A percentile compares a stretch with the other conserved stretches of the same genome.
Evolutionary conservation across 2,329 filamentous ascomycete genomes (phyloP).

Genomic region (Tolypocladium ovalisporum): DNA sequence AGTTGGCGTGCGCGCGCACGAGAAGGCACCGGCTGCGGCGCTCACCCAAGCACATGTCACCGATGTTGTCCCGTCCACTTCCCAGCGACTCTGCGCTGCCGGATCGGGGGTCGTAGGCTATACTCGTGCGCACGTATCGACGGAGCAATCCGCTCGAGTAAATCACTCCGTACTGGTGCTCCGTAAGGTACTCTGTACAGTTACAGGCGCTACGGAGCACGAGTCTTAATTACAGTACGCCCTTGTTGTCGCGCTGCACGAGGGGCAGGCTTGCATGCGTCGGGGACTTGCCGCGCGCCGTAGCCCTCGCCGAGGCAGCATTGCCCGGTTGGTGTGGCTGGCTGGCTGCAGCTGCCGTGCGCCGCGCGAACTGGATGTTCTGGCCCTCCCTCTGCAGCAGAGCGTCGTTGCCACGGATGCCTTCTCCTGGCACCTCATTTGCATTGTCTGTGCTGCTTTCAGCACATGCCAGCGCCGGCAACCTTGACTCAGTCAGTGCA

Average conservation of each 20-base stretch:
- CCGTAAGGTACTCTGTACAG: neutral
- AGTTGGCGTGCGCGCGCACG: too few species aligned
- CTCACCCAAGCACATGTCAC: neutral
- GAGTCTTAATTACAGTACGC: neutral
- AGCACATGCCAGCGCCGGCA: neutral
- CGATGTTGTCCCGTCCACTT: neutral
- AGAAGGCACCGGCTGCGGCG: neutral
- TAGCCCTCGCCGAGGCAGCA: slow-evolving; percentile 3
- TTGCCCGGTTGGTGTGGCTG: neutral
- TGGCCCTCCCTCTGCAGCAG: neutral
- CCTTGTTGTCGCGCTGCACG: neutral
- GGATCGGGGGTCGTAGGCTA: too few species aligned
- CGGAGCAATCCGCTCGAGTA: neutral
- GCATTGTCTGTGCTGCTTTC: neutral
- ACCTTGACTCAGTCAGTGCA: neutral
- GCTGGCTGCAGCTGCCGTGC: neutral
- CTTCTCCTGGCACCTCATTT: neutral
- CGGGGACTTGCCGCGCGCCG: too few species aligned
- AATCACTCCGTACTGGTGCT: too few species aligned
- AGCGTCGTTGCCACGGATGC: too few species aligned
- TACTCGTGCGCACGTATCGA: neutral
- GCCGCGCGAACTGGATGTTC: neutral
- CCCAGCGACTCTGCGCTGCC: too few species aligned
- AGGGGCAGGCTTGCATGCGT: neutral
- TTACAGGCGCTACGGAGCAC: too few species aligned